Base-by-base conservation (phyloP, 371 early-diverging fungal species). In the Basidiobolus meristosporus region DNA sequence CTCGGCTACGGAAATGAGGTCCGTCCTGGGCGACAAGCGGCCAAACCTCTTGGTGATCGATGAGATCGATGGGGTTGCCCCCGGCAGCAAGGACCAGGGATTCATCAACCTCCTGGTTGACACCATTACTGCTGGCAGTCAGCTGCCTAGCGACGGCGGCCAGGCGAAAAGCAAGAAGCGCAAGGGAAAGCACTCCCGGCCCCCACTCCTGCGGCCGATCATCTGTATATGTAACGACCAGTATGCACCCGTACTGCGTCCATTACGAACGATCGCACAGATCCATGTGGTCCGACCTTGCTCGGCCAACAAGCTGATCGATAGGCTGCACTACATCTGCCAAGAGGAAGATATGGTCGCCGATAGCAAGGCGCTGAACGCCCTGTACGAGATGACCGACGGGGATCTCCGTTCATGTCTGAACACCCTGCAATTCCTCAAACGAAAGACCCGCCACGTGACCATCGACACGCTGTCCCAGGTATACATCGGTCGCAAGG, bases 221-320 rank as follows among this genome's bases (percentile, higher is more conserved):
- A 95, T 97, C 21, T 97, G 96, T 61, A 90, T 97, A 39, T 97
- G 98, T 67, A 97, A 97, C 56, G 93, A 95, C 52, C 70, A 64
- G 70, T 87, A 72, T 57, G 82, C 86, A 1, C 80, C 92, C 16
- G 89, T 75, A 1, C 61, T 97, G 41, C 77, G 89, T 14, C 83
- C 86, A 0, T 60, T 97, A 20, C 68, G 95, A 10, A 50, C 56
- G 10, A 58, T 87, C 22, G 87, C 91, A 1, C 69, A 82, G 39
- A 53, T 70, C 18, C 51, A 77, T 45, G 59, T 62, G 23, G 77
- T 95, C 47, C 62, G 63, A 19, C 63, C 70, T 21, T 74, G 82
- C 1, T 63, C 82, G 0, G 51, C 68, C 12, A 56, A 71, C n/a
- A 54, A 66, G 1, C 57, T 93, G 23, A 78, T 84, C 0, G 66